These are phyloP conservation scores for Cyclotella sp. DNA, from an alignment of 108 stramenopile genomes.

Conservation along the genomic window DNA sequence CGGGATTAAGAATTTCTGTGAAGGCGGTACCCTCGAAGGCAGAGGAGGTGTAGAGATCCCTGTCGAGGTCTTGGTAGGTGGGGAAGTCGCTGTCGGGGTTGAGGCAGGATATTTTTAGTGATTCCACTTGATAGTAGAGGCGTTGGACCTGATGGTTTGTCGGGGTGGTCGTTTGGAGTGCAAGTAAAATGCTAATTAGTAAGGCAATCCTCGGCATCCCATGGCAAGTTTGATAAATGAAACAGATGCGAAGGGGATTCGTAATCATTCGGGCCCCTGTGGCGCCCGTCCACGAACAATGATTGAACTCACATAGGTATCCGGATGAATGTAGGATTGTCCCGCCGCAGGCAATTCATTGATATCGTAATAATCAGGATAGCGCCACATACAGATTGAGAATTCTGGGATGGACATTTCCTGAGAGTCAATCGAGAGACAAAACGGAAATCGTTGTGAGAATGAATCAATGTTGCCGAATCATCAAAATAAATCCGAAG, in stretches of 20 bases:
- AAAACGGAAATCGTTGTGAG: neutral
- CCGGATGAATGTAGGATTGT: slow-evolving; percentile 16
- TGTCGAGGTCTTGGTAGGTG: slow-evolving; percentile 29
- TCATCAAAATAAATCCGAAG: too few species aligned
- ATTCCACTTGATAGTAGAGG: slow-evolving; percentile 30
- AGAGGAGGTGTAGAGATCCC: slow-evolving; percentile 19
- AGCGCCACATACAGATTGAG: slow-evolving; percentile 19
- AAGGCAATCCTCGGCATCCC: too few species aligned
- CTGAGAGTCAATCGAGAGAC: neutral
- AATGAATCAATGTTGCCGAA: too few species aligned
- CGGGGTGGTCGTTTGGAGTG: too few species aligned
- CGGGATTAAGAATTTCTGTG: slow-evolving; percentile 4
- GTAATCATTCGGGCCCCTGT: too few species aligned
- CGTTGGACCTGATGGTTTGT: slow-evolving; percentile 22
- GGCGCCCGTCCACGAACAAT: neutral
- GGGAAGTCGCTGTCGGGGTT: slow-evolving; percentile 13
- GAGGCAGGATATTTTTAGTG: slow-evolving; percentile 23
- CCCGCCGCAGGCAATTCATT: slow-evolving; percentile 24
- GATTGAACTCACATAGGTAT: slow-evolving; percentile 22
- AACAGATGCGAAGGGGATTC: too few species aligned
- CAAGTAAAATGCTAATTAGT: neutral
- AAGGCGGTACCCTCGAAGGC: slow-evolving; percentile 11
- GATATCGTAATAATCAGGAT: slow-evolving; percentile 31
- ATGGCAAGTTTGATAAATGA: too few species aligned
- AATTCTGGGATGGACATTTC: slow-evolving; percentile 29